Conservation (phyloP, 306 rosid species). For the Vigna radiata region DNA sequence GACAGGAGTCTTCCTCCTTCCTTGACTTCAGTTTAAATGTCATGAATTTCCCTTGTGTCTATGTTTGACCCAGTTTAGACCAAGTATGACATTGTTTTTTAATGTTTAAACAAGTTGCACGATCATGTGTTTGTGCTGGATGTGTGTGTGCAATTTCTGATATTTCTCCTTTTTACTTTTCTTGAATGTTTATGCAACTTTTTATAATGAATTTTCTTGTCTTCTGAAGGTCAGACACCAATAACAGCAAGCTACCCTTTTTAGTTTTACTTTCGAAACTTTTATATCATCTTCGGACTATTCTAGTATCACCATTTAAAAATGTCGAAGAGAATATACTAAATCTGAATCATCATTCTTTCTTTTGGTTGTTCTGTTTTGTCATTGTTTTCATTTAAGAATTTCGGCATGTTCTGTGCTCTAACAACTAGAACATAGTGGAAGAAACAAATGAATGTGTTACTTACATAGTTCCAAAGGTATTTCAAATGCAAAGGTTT, state of each 20-base stretch:
- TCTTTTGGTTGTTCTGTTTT: not conserved
- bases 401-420: not conserved
- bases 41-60: not conserved
- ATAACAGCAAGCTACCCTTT: not conserved
- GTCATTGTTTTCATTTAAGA: not conserved
- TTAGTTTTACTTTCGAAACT: not conserved
- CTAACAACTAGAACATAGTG: not conserved
- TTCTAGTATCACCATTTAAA: not conserved
- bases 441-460: too few species aligned
- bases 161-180: not conserved
- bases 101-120: not conserved
- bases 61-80: not conserved
- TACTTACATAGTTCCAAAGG: too few species aligned
- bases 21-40: slow-evolving; percentile 44
- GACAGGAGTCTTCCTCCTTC: slow-evolving; percentile 27
- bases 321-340: not conserved
- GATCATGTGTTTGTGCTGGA: too few species aligned
- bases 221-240: not conserved
- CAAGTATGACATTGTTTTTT: not conserved
- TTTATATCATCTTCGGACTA: not conserved
- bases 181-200: not conserved
- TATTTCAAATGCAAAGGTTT: not conserved
- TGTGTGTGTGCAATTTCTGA: not conserved
- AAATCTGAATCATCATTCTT: not conserved
- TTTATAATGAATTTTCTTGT: not conserved